Evolutionary conservation across 2,329 filamentous ascomycete species (phyloP), one percentile per base, ranked within the genome.

Genomic region (Aspergillus fijiensis): DNA sequence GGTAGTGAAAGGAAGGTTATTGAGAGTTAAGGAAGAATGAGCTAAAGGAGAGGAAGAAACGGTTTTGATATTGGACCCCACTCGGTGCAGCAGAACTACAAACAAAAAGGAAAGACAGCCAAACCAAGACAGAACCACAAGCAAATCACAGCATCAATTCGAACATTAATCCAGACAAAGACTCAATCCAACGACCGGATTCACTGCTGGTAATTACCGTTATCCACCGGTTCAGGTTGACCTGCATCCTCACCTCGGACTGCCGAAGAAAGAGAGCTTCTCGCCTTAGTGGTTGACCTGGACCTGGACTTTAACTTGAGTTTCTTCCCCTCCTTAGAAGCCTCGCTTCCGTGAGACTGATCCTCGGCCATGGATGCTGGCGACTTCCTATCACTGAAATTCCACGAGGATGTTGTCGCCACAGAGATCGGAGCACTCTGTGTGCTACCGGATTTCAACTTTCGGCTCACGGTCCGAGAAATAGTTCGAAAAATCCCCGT

Each of bases 401-500:
- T 55, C 55, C 65, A 67, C 51, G 66, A 67, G 33, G 65, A 65
- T 9, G 60, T 64, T 23, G 63, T 68, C 16, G 58, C 64, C n/a
- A 54, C 67, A 61, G 69, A 70, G 16, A 70, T 25, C 12, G 69
- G 68, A 4, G 25, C 59, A 55, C 70, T 75, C 23, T 65, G 63
- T 1, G 63, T 64, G 33, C 73, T 73, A 50, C 59, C 72, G 6
- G 68, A 67, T 56, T 72, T 76, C 51, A 73, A 56, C 23, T 72
- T 76, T 29, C 73, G 70, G 60, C 76, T 78, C 70, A 77, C 67
- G 1, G 72, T 68, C n/a, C 74, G 72, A 12, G 74, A 74, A 11
- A 76, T 62, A 10, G 60, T 70, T 58, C 77, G 80, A 58, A 83
- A 70, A 12, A 79, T 69, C 27, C 75, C 68, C 45, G 73, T 72